Evolutionary conservation across 371 early-diverging fungal genomes (phyloP).

Genomic region (Mucor piriformis): DNA sequence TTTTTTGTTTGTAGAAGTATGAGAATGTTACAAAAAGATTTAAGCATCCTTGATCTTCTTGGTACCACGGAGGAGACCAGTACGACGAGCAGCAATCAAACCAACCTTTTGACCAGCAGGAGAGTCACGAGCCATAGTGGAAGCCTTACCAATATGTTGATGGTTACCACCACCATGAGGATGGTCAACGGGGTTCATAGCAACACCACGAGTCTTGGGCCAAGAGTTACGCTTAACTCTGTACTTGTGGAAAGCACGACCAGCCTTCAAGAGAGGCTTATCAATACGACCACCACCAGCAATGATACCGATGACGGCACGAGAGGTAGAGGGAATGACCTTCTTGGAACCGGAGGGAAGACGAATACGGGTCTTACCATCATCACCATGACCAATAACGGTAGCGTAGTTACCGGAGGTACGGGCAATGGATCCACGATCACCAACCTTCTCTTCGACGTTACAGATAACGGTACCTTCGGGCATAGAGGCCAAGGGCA

Average conservation of each 20-base stretch:
- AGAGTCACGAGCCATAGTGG: conserved; percentile 95
- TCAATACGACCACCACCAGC: conserved; percentile 99
- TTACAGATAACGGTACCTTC: conserved; percentile 99
- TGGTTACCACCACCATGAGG: conserved; percentile 83
- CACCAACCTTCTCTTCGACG: conserved; percentile 97
- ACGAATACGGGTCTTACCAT: conserved; percentile 96
- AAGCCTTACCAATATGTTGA: conserved; percentile 99
- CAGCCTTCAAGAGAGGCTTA: conserved; percentile 99
- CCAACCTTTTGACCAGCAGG: conserved; percentile 99
- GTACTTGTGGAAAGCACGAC: conserved; percentile 98
- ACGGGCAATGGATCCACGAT: conserved; percentile 98
- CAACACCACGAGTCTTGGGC: conserved; percentile 99
- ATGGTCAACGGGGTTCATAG: conserved; percentile 99
- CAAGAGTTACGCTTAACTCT: conserved; percentile 98
- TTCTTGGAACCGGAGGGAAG: conserved; percentile 99
- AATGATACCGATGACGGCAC: conserved; percentile 98
- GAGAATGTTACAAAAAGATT: neutral
- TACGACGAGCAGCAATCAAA: conserved; percentile 97
- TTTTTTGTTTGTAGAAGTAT: too few species aligned
- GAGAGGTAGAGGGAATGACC: conserved; percentile 87
- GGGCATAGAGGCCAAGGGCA: conserved; percentile 96
- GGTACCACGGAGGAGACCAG: conserved; percentile 99
- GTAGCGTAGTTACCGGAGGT: conserved; percentile 98
- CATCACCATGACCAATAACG: conserved; percentile 99
- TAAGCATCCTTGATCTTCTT: conserved; percentile 78